These are phyloP conservation scores for Yamadazyma conglobata DNA, from an alignment of 1,139 yeast genomes.

Conservation along the genomic window DNA sequence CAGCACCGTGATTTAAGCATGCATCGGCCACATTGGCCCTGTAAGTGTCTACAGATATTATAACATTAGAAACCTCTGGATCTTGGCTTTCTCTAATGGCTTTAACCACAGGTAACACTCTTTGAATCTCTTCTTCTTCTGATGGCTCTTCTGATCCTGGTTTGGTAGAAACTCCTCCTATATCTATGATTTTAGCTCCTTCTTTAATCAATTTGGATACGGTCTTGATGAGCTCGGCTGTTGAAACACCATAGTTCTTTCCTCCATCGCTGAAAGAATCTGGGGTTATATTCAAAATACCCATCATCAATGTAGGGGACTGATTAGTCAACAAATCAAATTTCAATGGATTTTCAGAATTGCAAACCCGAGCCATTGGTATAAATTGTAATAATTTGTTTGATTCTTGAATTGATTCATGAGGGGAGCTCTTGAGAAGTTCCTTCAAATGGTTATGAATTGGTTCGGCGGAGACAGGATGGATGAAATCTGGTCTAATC, in stretches of 20 bases:
- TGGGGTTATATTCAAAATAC: conserved; percentile 83
- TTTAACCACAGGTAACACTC: conserved; percentile 70
- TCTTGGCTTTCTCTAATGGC: conserved; percentile 47
- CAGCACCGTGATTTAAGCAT: conserved; percentile 75
- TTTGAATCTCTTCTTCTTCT: conserved; percentile 53
- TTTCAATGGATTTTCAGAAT: conserved; percentile 23
- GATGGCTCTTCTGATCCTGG: conserved; percentile 70
- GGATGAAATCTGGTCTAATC: conserved; percentile 57
- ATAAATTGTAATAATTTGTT: conserved; percentile 40
- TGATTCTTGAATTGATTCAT: conserved; percentile 43
- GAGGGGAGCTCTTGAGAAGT: conserved; percentile 37
- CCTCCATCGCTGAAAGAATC: conserved; percentile 97
- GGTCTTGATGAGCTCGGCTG: conserved; percentile 29
- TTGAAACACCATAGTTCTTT: conserved; percentile 21
- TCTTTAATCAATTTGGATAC: conserved; percentile 46
- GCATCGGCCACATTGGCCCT: conserved; percentile 70
- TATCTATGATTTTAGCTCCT: conserved; percentile 72
- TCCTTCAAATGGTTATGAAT: conserved; percentile 64
- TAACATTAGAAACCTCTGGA: conserved; percentile 34
- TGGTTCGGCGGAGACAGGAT: conserved; percentile 85
- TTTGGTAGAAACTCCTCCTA: conserved; percentile 91
- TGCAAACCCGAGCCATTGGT: conserved; percentile 36
- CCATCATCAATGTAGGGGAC: conserved; percentile 64
- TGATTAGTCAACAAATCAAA: conserved; percentile 37
- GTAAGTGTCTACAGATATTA: conserved; percentile 83